A percentile compares a stretch with the other conserved stretches of the same genome.
phyloP scores from a whole-genome alignment of 2,329 filamentous ascomycete genomes.

The Arthrobotrys sinensis region DNA sequence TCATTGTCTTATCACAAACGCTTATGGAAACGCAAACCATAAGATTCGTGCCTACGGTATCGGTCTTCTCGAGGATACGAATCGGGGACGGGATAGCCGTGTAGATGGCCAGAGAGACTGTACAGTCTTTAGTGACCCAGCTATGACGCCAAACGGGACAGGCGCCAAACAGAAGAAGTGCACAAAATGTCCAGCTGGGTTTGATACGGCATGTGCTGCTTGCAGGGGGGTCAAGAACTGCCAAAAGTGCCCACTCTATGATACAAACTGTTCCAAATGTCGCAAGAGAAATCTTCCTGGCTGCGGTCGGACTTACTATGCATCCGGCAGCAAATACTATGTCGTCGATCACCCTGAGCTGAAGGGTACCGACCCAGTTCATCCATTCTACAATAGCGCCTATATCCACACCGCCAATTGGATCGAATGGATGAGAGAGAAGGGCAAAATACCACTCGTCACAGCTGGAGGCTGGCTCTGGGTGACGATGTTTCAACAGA shows the following conservation, averaged over 20 bases:
- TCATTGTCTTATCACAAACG: constrained; percentile 22
- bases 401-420: not conserved
- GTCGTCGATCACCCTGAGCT: constrained; percentile 16
- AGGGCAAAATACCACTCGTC: not conserved
- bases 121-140: constrained; percentile 23
- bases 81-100: not conserved
- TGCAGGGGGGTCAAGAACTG: constrained; percentile 10
- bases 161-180: constrained; percentile 5
- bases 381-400: constrained; percentile 11
- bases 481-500: constrained; percentile 28
- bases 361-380: not conserved
- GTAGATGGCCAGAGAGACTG: constrained; percentile 12
- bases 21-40: constrained; percentile 25
- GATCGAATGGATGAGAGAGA: constrained; percentile 38
- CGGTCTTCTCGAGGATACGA: constrained; percentile 25
- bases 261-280: constrained; percentile 20
- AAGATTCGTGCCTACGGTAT: constrained; percentile 16
- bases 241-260: constrained; percentile 16
- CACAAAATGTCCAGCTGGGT: constrained; percentile 19
- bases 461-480: constrained; percentile 25
- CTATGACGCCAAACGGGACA: constrained; percentile 26
- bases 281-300: constrained; percentile 23
- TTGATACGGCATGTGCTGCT: constrained; percentile 13
- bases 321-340: constrained; percentile 9
- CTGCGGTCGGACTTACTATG: constrained; percentile 35